Base-by-base conservation (phyloP, 495 filamentous ascomycete species). In the Aspergillus kassunensis region DNA sequence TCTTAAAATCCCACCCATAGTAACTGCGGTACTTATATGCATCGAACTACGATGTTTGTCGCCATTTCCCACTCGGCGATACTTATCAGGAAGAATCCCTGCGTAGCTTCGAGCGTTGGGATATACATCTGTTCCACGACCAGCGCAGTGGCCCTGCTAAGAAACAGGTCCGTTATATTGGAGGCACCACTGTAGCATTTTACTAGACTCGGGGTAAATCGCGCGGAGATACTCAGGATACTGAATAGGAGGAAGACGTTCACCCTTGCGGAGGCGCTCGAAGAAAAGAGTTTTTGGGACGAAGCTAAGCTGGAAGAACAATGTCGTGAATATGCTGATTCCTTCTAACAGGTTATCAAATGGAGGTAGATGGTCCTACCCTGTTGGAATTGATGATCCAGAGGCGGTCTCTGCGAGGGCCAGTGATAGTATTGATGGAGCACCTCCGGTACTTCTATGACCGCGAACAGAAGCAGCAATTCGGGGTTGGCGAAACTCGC, bases 11-110 rank as follows among this genome's bases (percentile, higher is more conserved):
- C 40, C 40, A 6, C 8, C 40, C 40, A 43, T 43, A 4, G 21
- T 24, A 2, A 43, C 24, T 1, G 40, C 40, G 12, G 25, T 43
- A 0, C 40, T 21, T 21, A 43, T 43, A 15, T 43, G 24, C 19
- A 43, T 43, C 6, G 40, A 43, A 15, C 19, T 43, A 12, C 40
- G 40, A 16, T 43, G 40, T 18, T 43, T 43, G 40, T 43, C 40
- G 12, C 40, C 40, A 7, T 43, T 43, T 1, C 40, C 40, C 40
- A 43, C 6, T 43, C 40, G 19, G 40, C 40, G 25, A 43, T 43
- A 15, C 40, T 43, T 6, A 43, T 6, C 1, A 43, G 21, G 16
- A 43, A 43, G 8, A 43, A 24, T 24, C 40, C 40, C 19, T 43
- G 40, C 3, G 24, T 43, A 0, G 20, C 40, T 24, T 43, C 40